Evolutionary conservation across 2,329 filamentous ascomycete genomes (phyloP).

Genomic region (Cladosporium oxysporum): DNA sequence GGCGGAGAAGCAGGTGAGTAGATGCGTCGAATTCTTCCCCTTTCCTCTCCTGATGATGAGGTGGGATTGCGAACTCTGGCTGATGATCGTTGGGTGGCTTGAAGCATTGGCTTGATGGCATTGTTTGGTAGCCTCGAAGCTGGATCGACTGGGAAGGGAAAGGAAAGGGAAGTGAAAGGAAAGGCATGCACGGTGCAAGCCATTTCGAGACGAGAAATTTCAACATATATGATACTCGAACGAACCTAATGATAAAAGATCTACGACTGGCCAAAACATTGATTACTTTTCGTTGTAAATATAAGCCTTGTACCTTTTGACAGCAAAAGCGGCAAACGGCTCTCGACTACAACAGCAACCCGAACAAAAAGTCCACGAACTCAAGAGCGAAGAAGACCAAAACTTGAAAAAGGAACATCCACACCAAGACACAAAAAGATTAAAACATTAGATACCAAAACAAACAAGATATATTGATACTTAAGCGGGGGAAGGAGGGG

Average conservation of each 20-base stretch:
- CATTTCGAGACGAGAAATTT: background rate
- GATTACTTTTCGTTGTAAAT: no score
- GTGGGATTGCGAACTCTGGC: background rate
- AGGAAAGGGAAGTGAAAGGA: background rate
- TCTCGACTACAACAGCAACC: no score
- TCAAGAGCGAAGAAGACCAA: no score
- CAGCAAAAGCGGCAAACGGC: no score
- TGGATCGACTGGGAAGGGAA: background rate
- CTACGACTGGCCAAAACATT: background rate
- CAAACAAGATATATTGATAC: no score
- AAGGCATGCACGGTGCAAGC: background rate
- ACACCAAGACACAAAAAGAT: no score
- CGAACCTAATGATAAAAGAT: background rate
- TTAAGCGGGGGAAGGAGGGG: no score
- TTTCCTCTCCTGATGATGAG: background rate
- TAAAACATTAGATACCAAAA: background rate
- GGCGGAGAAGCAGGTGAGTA: slow-evolving; percentile 7
- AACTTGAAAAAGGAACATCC: background rate
- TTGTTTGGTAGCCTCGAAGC: background rate
- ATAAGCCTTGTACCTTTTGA: no score
- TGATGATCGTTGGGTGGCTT: background rate
- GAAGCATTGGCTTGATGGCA: background rate
- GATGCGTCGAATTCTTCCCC: background rate
- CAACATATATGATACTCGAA: background rate
- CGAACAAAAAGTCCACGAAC: no score